phyloP scores from a whole-genome alignment of 495 filamentous ascomycete species.

The Schizothecium vesticola region DNA sequence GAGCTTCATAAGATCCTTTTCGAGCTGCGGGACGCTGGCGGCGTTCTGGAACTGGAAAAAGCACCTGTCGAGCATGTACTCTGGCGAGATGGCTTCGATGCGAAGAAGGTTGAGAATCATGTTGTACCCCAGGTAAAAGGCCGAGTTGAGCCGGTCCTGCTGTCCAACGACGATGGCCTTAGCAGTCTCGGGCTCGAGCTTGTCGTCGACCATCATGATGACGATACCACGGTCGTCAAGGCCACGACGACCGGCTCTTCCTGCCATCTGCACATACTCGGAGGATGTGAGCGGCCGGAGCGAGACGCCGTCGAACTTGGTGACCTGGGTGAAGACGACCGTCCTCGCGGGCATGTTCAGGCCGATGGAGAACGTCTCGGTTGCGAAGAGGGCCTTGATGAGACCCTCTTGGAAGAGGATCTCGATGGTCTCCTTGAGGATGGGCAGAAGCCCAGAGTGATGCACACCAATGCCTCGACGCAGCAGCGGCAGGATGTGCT shows the following conservation, averaged over 20 bases:
- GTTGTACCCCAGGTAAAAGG: slow-evolving; percentile 98
- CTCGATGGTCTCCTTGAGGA: slow-evolving; percentile 97
- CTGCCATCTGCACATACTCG: slow-evolving; percentile 98
- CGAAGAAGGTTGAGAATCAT: slow-evolving; percentile 96
- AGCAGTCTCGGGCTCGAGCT: slow-evolving; percentile 90
- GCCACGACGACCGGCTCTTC: slow-evolving; percentile 90
- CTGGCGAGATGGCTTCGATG: slow-evolving; percentile 92
- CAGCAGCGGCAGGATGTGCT: slow-evolving; percentile 83
- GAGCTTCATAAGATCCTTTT: slow-evolving; percentile 69
- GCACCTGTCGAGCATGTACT: slow-evolving; percentile 93
- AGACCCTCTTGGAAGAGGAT: slow-evolving; percentile 97
- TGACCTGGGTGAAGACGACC: slow-evolving; percentile 93
- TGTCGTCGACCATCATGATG: slow-evolving; percentile 98
- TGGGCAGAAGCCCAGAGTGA: slow-evolving; percentile 91
- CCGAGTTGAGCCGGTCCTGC: slow-evolving; percentile 93
- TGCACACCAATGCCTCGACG: slow-evolving; percentile 93
- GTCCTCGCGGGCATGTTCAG: slow-evolving; percentile 99
- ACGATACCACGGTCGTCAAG: slow-evolving; percentile 97
- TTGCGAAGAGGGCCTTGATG: slow-evolving; percentile 96
- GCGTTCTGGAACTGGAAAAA: slow-evolving; percentile 98
- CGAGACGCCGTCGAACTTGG: slow-evolving; percentile 85
- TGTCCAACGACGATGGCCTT: slow-evolving; percentile 93
- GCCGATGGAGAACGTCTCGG: slow-evolving; percentile 97
- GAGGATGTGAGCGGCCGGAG: slow-evolving; percentile 85
- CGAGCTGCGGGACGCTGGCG: slow-evolving; percentile 72